Evolutionary conservation across 768 basidiomycete genomes (phyloP), one percentile per base, ranked within the genome.

Genomic region (Tylopilus sp.): DNA sequence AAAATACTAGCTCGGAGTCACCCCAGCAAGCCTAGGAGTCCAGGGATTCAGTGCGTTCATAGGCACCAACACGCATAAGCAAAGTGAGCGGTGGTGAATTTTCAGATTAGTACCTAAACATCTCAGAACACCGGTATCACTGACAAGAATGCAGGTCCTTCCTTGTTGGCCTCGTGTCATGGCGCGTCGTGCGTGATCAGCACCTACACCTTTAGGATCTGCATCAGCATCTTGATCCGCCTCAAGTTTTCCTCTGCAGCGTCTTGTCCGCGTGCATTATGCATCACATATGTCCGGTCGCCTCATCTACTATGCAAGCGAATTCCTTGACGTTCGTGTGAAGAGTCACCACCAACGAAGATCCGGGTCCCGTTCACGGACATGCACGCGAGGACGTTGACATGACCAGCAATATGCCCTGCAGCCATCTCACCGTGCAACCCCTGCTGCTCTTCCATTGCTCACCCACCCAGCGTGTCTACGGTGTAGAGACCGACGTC

Each of bases 401-500:
- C 54, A 48, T 85, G 82, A 0, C 83, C 82, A 1, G 68, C 11
- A 31, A 31, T 31, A 13, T 13, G 31, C 31, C 31, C 9, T 31
- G 13, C 13, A 31, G 12, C 31, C 12, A 31, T 31, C 31, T 31
- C 31, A 31, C 3, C 31, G 11, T 15, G 9, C 11, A 13, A 31
- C 31, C 12, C 31, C 12, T 31, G 2, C 13, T 31, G 12, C 15
- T 31, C 13, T 31, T 31, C n/a, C n/a, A n/a, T 15, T 31, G 13
- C 31, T 31, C 31, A 15, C 31, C 31, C 31, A 13, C 59, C 82
- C 1, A 80, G 73, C 1, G 81, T 74, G 56, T 84, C 78, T 51
- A 83, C 60, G 53, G 84, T 71, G 57, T 79, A 83, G 30, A 82
- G 60, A 56, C 77, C 79, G 6, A 81, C 82, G 55, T 86, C 82